Evolutionary conservation across 768 basidiomycete genomes (phyloP), one percentile per base, ranked within the genome.

Genomic region (Leccinum pellstonianum): DNA sequence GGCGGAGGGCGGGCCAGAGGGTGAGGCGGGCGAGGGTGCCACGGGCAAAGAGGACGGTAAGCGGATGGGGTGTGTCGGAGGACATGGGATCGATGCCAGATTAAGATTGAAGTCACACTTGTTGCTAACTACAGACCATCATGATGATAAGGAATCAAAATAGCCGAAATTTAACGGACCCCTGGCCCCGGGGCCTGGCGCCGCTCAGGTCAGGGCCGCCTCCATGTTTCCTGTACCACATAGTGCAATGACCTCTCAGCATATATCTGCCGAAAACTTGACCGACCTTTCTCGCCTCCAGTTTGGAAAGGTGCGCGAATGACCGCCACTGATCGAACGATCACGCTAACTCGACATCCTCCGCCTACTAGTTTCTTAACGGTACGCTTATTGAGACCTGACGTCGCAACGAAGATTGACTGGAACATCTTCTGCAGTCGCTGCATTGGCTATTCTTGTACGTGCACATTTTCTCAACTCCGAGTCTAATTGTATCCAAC

Each of bases 1-100:
- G 78, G 46, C 88, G 87, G 27, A 98, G 83, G 3, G 87, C 91
- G 49, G 91, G 83, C 95, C 95, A 98, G 57, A 87, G 77, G 12
- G 82, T 80, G 52, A 98, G 82, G 55, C 94, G 83, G 25, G 94
- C 87, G 59, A 96, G 81, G 4, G 90, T 84, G 3, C 93, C 93
- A 21, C 93, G 86, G 12, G 95, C 95, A 66, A 97, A 95, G 58
- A 92, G 82, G 47, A 92, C 69, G 11, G 84, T 79, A 5, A 79
- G 68, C 0, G 80, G 73, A 19, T 83, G 73, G 4, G 83, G 80
- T 0, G 43, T 47, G 4, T 31, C 31, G 31, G 31, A 31, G 31
- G 69, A 56, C 65, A 66, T 65, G 33, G 33, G 62, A 38, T 38
- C 37, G 15, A 38, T 38, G 15, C 15, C 37, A 17, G 37, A 38